Conservation (phyloP, 306 rosid genomes). For the Quercus gilva region DNA sequence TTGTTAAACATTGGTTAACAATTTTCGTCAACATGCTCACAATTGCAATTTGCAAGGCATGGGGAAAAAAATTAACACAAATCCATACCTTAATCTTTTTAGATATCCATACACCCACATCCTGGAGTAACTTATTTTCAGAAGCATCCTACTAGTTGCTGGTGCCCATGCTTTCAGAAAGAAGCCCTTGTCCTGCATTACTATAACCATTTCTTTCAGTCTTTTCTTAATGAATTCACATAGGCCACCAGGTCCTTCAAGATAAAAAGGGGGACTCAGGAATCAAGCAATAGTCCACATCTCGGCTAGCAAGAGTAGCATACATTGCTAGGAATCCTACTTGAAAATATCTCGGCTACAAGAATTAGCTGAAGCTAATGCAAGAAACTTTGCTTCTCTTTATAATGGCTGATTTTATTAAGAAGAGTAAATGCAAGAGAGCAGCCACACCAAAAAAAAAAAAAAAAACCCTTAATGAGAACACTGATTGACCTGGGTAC, state of each 20-base stretch:
- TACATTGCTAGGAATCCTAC: conserved; percentile 69
- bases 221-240: conserved; percentile 52
- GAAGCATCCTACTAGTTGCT: conserved; percentile 46
- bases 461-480: neutral
- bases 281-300: conserved; percentile 73
- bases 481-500: neutral
- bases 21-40: neutral
- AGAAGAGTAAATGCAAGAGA: neutral
- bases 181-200: conserved; percentile 60
- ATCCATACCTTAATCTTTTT: conserved; percentile 56
- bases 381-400: neutral
- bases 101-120: conserved; percentile 66
- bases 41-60: neutral
- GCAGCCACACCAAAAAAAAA: neutral
- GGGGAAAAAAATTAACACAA: neutral
- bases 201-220: conserved; percentile 71
- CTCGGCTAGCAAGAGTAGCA: conserved; percentile 76
- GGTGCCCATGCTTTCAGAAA: conserved; percentile 21
- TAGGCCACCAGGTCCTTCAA: conserved; percentile 67
- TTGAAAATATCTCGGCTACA: neutral
- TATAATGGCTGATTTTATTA: neutral
- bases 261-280: conserved; percentile 71
- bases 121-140: conserved; percentile 42
- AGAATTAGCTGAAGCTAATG: neutral
- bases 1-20: no score